phyloP scores from a whole-genome alignment of 768 basidiomycete genomes.

The Boletus edulis region DNA sequence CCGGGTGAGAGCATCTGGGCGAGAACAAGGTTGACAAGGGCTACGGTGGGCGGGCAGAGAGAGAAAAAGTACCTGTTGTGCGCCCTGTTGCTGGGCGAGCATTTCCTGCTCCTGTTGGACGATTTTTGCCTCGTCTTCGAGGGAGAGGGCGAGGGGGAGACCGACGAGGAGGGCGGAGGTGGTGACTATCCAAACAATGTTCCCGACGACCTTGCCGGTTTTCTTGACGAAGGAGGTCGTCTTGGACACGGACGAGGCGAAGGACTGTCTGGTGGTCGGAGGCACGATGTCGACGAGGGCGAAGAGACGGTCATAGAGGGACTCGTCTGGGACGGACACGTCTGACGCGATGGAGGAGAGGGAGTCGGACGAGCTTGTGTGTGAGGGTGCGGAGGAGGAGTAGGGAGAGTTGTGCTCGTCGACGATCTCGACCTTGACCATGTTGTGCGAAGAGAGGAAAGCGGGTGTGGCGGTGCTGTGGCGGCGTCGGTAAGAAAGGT shows the following conservation, averaged over 20 bases:
- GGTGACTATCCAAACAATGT: slow-evolving; percentile 91
- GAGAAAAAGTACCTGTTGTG: slow-evolving; percentile 68
- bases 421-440: slow-evolving; percentile 94
- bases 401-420: slow-evolving; percentile 80
- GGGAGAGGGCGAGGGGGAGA: slow-evolving; percentile 84
- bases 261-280: slow-evolving; percentile 79
- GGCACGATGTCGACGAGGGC: slow-evolving; percentile 97
- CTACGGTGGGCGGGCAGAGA: background rate
- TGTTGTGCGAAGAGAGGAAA: slow-evolving; percentile 31
- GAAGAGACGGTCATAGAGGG: slow-evolving; percentile 80
- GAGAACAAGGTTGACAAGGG: slow-evolving; percentile 14
- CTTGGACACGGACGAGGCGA: slow-evolving; percentile 58
- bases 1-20: slow-evolving; percentile 68
- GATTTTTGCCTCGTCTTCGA: slow-evolving; percentile 96
- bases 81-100: slow-evolving; percentile 89
- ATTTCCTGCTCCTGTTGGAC: slow-evolving; percentile 93
- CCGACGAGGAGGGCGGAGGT: slow-evolving; percentile 93
- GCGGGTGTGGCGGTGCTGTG: slow-evolving; percentile 17
- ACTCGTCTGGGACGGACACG: slow-evolving; percentile 67
- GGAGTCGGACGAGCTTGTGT: slow-evolving; percentile 65
- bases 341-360: slow-evolving; percentile 80
- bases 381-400: slow-evolving; percentile 69
- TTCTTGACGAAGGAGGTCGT: slow-evolving; percentile 65
- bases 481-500: slow-evolving; percentile 18
- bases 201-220: slow-evolving; percentile 73